A percentile compares a stretch with the other conserved stretches of the same genome.
phyloP scores from a whole-genome alignment of 768 basidiomycete species.

The Leucosporidium yakuticum region DNA sequence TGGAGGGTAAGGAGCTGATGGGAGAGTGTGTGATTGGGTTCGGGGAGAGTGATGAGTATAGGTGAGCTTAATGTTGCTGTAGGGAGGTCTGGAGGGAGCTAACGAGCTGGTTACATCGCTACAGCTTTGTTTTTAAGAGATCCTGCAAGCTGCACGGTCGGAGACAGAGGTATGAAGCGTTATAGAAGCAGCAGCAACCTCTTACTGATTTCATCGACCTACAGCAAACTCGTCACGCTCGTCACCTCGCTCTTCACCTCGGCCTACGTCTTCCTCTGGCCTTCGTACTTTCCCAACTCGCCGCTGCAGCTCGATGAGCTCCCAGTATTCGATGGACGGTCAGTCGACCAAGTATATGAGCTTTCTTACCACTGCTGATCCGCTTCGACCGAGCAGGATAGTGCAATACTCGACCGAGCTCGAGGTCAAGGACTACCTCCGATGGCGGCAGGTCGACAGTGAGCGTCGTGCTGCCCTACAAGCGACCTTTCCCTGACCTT shows the following conservation, averaged over 20 bases:
- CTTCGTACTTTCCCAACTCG: conserved; percentile 64
- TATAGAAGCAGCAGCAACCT: not conserved
- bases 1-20: conserved; percentile 53
- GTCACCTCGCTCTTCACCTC: conserved; percentile 85
- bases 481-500: not conserved
- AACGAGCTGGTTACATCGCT: not conserved
- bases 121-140: conserved; percentile 77
- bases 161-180: conserved; percentile 49
- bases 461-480: conserved; percentile 39
- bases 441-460: conserved; percentile 97
- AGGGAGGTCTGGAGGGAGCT: not conserved
- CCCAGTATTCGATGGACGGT: conserved; percentile 87
- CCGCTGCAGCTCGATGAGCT: conserved; percentile 57
- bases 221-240: conserved; percentile 74
- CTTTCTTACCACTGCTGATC: not conserved
- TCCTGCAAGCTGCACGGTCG: conserved; percentile 74
- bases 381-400: conserved; percentile 18
- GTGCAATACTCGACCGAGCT: conserved; percentile 60
- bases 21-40: conserved; percentile 82
- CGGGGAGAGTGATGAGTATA: conserved; percentile 96
- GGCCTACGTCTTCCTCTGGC: conserved; percentile 81
- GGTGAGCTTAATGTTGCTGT: conserved; percentile 49
- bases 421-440: conserved; percentile 82
- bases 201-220: not conserved
- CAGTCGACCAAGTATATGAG: conserved; percentile 45